A percentile compares a stretch with the other conserved stretches of the same genome.
Evolutionary conservation across 2,329 filamentous ascomycete genomes (phyloP).

Genomic region (Trichoderma afroharzianum): DNA sequence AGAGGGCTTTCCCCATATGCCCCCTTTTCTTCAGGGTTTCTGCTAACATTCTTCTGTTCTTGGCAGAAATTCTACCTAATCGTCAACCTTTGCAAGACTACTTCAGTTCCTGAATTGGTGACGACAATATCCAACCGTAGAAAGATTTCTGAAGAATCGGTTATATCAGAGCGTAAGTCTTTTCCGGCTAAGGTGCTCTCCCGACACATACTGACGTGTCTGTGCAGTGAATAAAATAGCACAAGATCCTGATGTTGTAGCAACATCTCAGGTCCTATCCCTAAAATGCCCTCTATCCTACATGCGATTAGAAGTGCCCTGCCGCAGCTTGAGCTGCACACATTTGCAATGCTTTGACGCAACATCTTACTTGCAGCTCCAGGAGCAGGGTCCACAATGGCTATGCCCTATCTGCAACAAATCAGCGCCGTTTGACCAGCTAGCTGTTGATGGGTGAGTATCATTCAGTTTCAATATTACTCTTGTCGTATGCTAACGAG

Average conservation of each 20-base stretch:
- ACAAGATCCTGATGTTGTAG: constrained; percentile 82
- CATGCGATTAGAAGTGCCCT: constrained; percentile 73
- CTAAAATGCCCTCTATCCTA: constrained; percentile 91
- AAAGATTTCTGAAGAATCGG: constrained; percentile 74
- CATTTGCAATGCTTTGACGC: constrained; percentile 97
- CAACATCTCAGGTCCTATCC: constrained; percentile 83
- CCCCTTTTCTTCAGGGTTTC: not conserved
- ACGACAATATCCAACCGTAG: constrained; percentile 60
- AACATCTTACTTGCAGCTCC: constrained; percentile 83
- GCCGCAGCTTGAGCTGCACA: constrained; percentile 73
- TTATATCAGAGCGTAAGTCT: constrained; percentile 75
- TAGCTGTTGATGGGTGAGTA: constrained; percentile 82
- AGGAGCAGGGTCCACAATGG: constrained; percentile 97
- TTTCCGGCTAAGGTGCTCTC: not conserved
- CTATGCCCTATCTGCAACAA: constrained; percentile 93
- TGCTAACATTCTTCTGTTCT: constrained; percentile 19
- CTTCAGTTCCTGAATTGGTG: constrained; percentile 69
- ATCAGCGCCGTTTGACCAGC: constrained; percentile 69
- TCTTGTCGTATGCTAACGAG: constrained; percentile 18
- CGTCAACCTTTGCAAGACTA: constrained; percentile 71
- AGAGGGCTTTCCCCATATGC: not conserved
- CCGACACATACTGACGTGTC: not conserved
- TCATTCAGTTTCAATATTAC: not conserved
- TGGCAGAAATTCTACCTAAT: constrained; percentile 67
- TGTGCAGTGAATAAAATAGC: constrained; percentile 70